These are phyloP conservation scores for Leccinum incarnatum DNA, from an alignment of 768 basidiomycete species.

Conservation along the genomic window DNA sequence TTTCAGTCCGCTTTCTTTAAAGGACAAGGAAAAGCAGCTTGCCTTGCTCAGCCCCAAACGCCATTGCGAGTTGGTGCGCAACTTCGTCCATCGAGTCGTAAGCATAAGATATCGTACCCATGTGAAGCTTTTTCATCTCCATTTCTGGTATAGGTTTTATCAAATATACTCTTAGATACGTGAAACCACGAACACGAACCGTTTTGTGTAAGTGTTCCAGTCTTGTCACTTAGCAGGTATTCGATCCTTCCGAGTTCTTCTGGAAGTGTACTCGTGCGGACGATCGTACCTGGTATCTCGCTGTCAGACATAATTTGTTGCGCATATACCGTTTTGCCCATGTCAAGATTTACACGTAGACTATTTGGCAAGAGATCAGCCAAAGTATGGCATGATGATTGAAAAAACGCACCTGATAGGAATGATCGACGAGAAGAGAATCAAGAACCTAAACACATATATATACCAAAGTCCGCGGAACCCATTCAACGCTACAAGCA, in stretches of 20 bases:
- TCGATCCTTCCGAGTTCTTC: conserved; percentile 96
- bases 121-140: conserved; percentile 99
- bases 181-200: conserved; percentile 46
- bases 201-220: conserved; percentile 96
- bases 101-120: conserved; percentile 98
- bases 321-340: conserved; percentile 99
- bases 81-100: conserved; percentile 99
- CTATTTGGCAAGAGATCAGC: conserved; percentile 37
- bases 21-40: neutral
- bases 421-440: conserved; percentile 98
- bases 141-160: conserved; percentile 60
- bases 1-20: neutral
- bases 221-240: conserved; percentile 96
- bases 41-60: conserved; percentile 75
- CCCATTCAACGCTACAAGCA: conserved; percentile 92
- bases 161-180: neutral
- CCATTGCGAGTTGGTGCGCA: conserved; percentile 81
- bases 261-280: conserved; percentile 94
- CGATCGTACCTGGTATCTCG: conserved; percentile 94
- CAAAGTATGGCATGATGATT: neutral
- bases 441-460: conserved; percentile 94
- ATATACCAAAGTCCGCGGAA: conserved; percentile 96
- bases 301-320: conserved; percentile 90
- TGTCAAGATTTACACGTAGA: conserved; percentile 97
- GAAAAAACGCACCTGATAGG: conserved; percentile 82